Evolutionary conservation across 495 filamentous ascomycete species (phyloP), one percentile per base, ranked within the genome.

Genomic region (Penicillium lividum): DNA sequence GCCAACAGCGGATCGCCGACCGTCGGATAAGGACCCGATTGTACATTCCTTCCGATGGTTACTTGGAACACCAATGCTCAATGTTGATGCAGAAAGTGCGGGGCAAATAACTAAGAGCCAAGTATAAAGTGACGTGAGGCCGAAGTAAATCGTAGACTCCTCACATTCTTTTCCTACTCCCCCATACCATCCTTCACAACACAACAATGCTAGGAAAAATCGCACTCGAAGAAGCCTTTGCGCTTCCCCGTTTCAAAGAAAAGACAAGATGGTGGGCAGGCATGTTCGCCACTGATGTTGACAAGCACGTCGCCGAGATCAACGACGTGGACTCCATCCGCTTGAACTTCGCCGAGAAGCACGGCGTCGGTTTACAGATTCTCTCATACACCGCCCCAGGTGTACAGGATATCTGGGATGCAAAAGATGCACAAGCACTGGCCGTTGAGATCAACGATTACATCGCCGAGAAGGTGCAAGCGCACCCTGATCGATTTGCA

Each of bases 311-410:
- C 40, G 64, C 68, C 34, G 68, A 79, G 57, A 78, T 81, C 68
- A 76, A 61, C 38, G 77, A 80, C 63, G 81, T 86, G 59, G 78
- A 78, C 58, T 62, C 70, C 13, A 66, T 76, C 28, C 82, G 83
- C 5, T 68, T 85, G 5, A 65, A 79, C 22, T 68, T 79, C 36
- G 82, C 81, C 69, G 80, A 84, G 62, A 80, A 77, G 57, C 69
- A 86, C 60, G 84, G 83, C 33, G 80, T 88, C 22, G 85, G 82
- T 50, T 82, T 83, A 65, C 84, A 81, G 60, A 80, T 87, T 31
- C 74, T 86, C 6, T 83, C 79, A 0, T 77, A 84, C 30, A 79
- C 74, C 13, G 81, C 81, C 0, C 82, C 84, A 0, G 84, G 85
- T 25, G 73, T 80, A 0, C 85, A 88, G 60, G 85, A 83, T 62